phyloP scores from a whole-genome alignment of 2,329 filamentous ascomycete genomes.

The Dactylellina sp. region DNA sequence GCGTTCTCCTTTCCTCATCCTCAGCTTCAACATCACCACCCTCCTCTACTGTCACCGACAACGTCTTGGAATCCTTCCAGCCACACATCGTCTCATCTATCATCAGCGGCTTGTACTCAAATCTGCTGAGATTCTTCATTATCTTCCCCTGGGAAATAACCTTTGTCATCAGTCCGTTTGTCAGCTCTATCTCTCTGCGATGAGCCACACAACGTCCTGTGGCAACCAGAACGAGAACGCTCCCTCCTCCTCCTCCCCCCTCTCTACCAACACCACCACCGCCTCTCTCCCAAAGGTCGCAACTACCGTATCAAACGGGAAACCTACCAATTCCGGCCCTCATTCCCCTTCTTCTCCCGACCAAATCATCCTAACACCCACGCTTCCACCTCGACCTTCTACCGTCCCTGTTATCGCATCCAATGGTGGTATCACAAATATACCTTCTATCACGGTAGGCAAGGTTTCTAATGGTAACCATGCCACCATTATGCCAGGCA shows the following conservation, averaged over 20 bases:
- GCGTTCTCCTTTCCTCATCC: slow-evolving; percentile 1
- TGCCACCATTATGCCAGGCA: neutral
- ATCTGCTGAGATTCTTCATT: slow-evolving; percentile 23
- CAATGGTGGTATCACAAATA: slow-evolving; percentile 14
- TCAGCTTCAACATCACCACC: no score
- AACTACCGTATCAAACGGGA: neutral
- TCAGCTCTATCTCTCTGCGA: slow-evolving; percentile 45
- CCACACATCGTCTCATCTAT: slow-evolving; percentile 1
- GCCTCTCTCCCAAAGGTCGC: slow-evolving; percentile 18
- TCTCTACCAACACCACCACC: slow-evolving; percentile 6
- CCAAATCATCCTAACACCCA: slow-evolving; percentile 4
- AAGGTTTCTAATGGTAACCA: slow-evolving; percentile 29
- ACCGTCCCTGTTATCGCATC: slow-evolving; percentile 16
- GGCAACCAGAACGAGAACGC: slow-evolving; percentile 46
- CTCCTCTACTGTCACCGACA: neutral
- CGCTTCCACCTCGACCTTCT: slow-evolving; percentile 32
- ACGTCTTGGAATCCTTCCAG: neutral
- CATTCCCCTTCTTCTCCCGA: slow-evolving; percentile 3
- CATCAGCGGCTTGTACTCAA: slow-evolving; percentile 15
- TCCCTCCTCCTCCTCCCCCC: slow-evolving; percentile 7
- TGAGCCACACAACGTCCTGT: slow-evolving; percentile 53
- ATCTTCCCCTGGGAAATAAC: no score
- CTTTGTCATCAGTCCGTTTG: slow-evolving; percentile 7
- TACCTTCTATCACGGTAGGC: slow-evolving; percentile 50
- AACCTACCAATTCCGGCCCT: slow-evolving; percentile 12